Evolutionary conservation across 2,329 filamentous ascomycete genomes (phyloP).

Genomic region (Hypoxylon sp.): DNA sequence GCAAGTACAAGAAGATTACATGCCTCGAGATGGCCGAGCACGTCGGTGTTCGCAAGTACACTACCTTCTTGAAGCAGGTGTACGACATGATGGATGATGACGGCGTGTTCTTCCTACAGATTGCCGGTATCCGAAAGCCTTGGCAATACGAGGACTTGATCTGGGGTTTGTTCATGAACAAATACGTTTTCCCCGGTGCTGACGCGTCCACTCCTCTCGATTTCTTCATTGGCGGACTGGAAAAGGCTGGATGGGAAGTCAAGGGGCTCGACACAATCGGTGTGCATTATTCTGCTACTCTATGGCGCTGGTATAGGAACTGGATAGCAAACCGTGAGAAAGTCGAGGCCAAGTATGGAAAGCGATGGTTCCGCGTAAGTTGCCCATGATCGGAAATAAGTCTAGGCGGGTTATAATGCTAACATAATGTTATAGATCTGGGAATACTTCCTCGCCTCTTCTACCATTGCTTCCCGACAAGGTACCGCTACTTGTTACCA

Average conservation of each 20-base stretch:
- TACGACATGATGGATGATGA: conserved; percentile 97
- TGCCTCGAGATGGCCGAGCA: conserved; percentile 99
- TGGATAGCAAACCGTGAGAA: conserved; percentile 95
- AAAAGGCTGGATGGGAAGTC: conserved; percentile 89
- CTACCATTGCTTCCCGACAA: conserved; percentile 80
- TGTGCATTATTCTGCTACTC: conserved; percentile 94
- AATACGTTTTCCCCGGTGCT: conserved; percentile 97
- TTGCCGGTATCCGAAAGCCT: conserved; percentile 89
- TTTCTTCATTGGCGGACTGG: conserved; percentile 85
- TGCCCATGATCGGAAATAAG: not conserved
- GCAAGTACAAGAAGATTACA: conserved; percentile 92
- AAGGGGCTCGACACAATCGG: conserved; percentile 94
- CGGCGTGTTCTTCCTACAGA: conserved; percentile 95
- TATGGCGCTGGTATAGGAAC: conserved; percentile 99
- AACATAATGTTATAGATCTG: conserved; percentile 62
- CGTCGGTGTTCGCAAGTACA: conserved; percentile 92
- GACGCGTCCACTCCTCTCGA: conserved; percentile 94
- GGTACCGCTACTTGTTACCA: conserved; percentile 82
- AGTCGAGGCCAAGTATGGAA: conserved; percentile 93
- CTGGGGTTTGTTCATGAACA: conserved; percentile 99
- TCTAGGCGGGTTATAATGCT: conserved; percentile 17
- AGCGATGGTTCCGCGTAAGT: conserved; percentile 92
- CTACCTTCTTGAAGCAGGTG: conserved; percentile 83
- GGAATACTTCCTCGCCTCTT: conserved; percentile 84
- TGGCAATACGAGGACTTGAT: conserved; percentile 99